Conservation (phyloP, 2,329 filamentous ascomycete genomes). For the Endoconidiophora laricicola region DNA sequence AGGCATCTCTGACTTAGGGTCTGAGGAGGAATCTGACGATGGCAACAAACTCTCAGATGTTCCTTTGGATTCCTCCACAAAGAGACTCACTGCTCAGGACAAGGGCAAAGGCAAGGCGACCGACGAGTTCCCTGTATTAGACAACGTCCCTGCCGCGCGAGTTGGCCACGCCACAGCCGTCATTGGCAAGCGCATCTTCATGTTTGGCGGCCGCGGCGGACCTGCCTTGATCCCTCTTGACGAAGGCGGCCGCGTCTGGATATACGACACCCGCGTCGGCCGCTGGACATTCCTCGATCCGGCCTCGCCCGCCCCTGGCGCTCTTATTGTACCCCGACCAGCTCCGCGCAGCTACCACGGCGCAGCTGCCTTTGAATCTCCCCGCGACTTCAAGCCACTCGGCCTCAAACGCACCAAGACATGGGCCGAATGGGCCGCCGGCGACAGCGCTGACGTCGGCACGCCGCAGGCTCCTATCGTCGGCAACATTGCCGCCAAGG, state of each 20-base stretch:
- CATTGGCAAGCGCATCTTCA: constrained; percentile 53
- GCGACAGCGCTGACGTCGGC: constrained; percentile 35
- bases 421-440: constrained; percentile 40
- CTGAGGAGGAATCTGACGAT: constrained; percentile 17
- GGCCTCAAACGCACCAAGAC: constrained; percentile 24
- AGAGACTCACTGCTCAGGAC: constrained; percentile 14
- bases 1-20: constrained; percentile 8
- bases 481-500: constrained; percentile 37
- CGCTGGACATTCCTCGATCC: constrained; percentile 52
- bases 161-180: constrained; percentile 57
- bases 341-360: constrained; percentile 56
- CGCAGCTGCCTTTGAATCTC: constrained; percentile 39
- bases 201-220: constrained; percentile 67
- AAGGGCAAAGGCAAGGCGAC: constrained; percentile 29
- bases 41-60: constrained; percentile 26
- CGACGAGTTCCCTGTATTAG: constrained; percentile 18
- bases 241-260: constrained; percentile 60
- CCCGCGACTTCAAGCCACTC: constrained; percentile 30
- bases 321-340: constrained; percentile 30
- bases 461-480: constrained; percentile 43
- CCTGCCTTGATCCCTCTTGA: constrained; percentile 53
- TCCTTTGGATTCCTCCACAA: constrained; percentile 21
- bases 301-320: constrained; percentile 26
- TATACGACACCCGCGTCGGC: constrained; percentile 48
- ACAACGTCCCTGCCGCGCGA: constrained; percentile 44